phyloP scores from a whole-genome alignment of 2,329 filamentous ascomycete species.

The Chaetomium olivaceum region DNA sequence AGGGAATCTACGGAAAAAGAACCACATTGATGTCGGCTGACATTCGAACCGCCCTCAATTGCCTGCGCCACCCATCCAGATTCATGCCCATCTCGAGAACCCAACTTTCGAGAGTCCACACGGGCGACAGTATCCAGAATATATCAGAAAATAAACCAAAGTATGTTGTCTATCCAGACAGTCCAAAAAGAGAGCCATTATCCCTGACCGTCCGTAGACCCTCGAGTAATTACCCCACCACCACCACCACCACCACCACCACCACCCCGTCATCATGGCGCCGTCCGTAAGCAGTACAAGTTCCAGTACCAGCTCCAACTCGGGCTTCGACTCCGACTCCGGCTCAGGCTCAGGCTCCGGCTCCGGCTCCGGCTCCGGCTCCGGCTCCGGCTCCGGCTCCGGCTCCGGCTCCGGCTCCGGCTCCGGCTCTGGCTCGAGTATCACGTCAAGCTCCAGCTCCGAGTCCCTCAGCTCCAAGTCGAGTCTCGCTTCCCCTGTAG shows the following conservation, averaged over 20 bases:
- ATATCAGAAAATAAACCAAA: constrained; percentile 43
- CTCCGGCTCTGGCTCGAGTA: neutral
- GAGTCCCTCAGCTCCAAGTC: neutral
- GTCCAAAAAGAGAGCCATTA: neutral
- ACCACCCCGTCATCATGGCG: constrained; percentile 44
- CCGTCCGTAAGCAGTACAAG: constrained; percentile 40
- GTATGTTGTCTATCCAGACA: constrained; percentile 9
- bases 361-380: neutral
- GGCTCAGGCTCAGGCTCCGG: constrained; percentile 21
- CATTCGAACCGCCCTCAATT: constrained; percentile 56
- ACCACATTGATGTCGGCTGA: constrained; percentile 62
- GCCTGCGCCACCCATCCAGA: constrained; percentile 57
- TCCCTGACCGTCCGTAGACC: neutral
- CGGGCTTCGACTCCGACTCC: constrained; percentile 22
- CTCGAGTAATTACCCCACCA: constrained; percentile 4
- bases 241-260: neutral
- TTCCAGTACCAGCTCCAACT: constrained; percentile 17
- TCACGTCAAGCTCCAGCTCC: no score
- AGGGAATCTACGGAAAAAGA: constrained; percentile 31
- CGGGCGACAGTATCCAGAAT: constrained; percentile 58
- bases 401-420: no score
- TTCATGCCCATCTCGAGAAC: constrained; percentile 60
- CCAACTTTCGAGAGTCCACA: constrained; percentile 56
- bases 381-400: neutral
- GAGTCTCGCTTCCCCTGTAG: neutral